phyloP scores from a whole-genome alignment of 768 basidiomycete species.

The Leccinellum rugosiceps region DNA sequence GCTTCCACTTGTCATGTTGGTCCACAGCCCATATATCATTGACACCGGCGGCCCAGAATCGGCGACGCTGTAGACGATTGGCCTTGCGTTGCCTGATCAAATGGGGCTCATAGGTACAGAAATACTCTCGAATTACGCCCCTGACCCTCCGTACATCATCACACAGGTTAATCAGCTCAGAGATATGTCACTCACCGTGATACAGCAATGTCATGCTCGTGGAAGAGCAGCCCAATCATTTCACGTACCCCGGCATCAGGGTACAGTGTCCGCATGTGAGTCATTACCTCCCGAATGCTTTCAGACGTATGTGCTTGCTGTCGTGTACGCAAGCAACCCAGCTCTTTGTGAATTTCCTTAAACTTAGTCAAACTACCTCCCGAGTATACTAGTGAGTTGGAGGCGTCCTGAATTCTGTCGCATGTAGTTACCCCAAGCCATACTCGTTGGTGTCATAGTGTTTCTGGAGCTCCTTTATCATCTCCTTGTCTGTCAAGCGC shows the following conservation, averaged over 20 bases:
- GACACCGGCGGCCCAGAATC: not conserved
- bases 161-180: too few species aligned
- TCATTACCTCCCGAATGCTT: not conserved
- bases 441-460: not conserved
- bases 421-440: not conserved
- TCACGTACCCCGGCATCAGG: not conserved
- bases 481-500: too few species aligned
- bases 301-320: not conserved
- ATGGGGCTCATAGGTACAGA: not conserved
- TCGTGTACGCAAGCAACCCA: not conserved
- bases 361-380: not conserved
- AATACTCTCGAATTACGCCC: not conserved
- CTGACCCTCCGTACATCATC: not conserved
- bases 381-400: too few species aligned
- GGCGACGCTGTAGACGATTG: not conserved
- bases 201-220: not conserved
- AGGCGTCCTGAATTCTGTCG: too few species aligned
- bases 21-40: not conserved
- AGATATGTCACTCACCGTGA: not conserved
- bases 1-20: constrained; percentile 3
- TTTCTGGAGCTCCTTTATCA: too few species aligned
- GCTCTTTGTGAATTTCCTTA: not conserved
- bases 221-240: not conserved
- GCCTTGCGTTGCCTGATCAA: not conserved
- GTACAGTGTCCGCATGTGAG: not conserved